These are phyloP conservation scores for Tetrahymena thermophila DNA, from an alignment of 73 alveolate genomes.

Conservation along the genomic window DNA sequence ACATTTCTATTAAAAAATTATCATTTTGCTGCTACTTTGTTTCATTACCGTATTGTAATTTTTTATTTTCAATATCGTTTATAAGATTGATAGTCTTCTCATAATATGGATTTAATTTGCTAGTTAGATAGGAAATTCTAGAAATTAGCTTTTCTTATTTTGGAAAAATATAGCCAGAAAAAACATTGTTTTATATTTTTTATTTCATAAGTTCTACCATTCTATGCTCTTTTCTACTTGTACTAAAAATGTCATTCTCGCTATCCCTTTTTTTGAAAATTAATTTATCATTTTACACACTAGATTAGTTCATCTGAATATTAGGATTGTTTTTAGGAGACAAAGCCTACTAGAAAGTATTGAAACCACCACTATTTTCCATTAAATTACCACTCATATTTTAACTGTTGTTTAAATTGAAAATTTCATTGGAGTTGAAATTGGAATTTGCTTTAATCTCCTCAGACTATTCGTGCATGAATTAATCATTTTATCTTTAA, in stretches of 20 bases:
- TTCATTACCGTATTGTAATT: background rate
- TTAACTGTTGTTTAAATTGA: background rate
- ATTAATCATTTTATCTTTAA: background rate
- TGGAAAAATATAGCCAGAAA: background rate
- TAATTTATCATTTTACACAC: background rate
- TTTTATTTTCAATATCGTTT: background rate
- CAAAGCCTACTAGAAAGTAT: background rate
- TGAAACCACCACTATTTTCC: background rate
- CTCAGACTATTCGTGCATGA: background rate
- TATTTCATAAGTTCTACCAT: background rate
- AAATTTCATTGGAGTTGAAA: background rate
- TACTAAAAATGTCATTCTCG: background rate
- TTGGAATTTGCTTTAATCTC: background rate
- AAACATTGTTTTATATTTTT: background rate
- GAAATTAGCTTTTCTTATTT: background rate
- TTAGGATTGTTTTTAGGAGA: background rate
- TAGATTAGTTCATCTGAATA: background rate
- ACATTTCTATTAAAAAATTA: background rate
- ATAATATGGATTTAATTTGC: background rate
- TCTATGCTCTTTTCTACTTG: background rate
- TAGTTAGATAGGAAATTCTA: background rate
- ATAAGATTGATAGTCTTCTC: background rate
- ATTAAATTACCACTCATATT: background rate
- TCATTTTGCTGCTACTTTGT: background rate
- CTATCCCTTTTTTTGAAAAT: background rate